Evolutionary conservation across 1,139 yeast species (phyloP).

Genomic region (Petasospora fabianii): DNA sequence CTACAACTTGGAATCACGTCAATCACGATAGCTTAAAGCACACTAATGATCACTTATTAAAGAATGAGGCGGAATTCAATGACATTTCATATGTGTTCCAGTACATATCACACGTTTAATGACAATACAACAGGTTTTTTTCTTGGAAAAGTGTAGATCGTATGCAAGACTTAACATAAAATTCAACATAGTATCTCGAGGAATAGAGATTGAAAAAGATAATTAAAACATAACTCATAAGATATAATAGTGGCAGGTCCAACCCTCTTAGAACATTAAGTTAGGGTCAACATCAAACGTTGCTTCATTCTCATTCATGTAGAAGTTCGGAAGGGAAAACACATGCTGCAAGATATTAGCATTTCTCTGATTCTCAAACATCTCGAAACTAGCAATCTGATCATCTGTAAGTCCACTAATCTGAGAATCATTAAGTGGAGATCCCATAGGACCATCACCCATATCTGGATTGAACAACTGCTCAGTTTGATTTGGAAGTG

Average conservation of each 20-base stretch:
- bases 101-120: constrained; percentile 67
- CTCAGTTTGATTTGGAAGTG: neutral
- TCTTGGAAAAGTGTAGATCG: no score
- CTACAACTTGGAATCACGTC: constrained; percentile 96
- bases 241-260: no score
- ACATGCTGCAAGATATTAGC: constrained; percentile 17
- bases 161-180: no score
- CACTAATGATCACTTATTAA: constrained; percentile 74
- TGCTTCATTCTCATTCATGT: constrained; percentile 14
- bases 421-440: no score
- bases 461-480: neutral
- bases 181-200: no score
- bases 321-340: constrained; percentile 19
- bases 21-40: constrained; percentile 53
- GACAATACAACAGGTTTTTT: neutral
- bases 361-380: constrained; percentile 11
- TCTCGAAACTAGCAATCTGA: constrained; percentile 5
- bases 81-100: constrained; percentile 89
- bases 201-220: no score
- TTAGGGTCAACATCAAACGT: constrained; percentile 6
- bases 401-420: constrained; percentile 2
- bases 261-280: constrained; percentile 10
- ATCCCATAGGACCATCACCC: neutral
- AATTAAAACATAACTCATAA: no score
- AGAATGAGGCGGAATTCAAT: constrained; percentile 64